Evolutionary conservation across 2,329 filamentous ascomycete species (phyloP).

Genomic region (Alternaria infectoria): DNA sequence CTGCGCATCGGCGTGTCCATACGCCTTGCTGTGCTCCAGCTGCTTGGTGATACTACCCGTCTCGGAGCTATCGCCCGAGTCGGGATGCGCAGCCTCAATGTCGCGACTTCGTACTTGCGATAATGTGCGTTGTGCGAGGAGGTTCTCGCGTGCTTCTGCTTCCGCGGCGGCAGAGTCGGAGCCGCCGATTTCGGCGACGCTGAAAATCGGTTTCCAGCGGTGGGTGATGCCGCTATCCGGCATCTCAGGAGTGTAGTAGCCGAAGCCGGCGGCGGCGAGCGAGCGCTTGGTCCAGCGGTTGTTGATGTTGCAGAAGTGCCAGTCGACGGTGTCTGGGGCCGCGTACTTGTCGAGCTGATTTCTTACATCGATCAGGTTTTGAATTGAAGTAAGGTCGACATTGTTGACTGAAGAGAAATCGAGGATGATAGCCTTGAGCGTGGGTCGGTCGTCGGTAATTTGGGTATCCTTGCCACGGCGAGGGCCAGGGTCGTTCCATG

Average conservation of each 20-base stretch:
- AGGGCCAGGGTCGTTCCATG: slow-evolving; percentile 94
- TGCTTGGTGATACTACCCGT: slow-evolving; percentile 42
- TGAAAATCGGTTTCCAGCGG: slow-evolving; percentile 93
- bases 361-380: slow-evolving; percentile 91
- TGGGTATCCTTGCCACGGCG: slow-evolving; percentile 58
- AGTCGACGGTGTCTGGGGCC: slow-evolving; percentile 82
- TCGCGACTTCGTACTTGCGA: slow-evolving; percentile 58
- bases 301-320: slow-evolving; percentile 92
- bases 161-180: slow-evolving; percentile 72
- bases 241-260: slow-evolving; percentile 68
- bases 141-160: slow-evolving; percentile 71
- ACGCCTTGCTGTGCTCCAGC: slow-evolving; percentile 39
- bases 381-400: slow-evolving; percentile 90
- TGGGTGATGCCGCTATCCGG: slow-evolving; percentile 61
- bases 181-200: slow-evolving; percentile 86
- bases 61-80: slow-evolving; percentile 25
- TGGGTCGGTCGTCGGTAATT: slow-evolving; percentile 63
- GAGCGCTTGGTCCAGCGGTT: slow-evolving; percentile 95
- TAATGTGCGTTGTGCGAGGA: slow-evolving; percentile 37
- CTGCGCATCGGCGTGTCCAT: slow-evolving; percentile 23
- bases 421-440: slow-evolving; percentile 84
- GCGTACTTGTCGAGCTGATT: slow-evolving; percentile 94
- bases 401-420: slow-evolving; percentile 96
- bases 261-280: slow-evolving; percentile 88
- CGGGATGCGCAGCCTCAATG: slow-evolving; percentile 24